Conservation (phyloP, 208 protist genomes). For the Leptomonas seymouri region DNA sequence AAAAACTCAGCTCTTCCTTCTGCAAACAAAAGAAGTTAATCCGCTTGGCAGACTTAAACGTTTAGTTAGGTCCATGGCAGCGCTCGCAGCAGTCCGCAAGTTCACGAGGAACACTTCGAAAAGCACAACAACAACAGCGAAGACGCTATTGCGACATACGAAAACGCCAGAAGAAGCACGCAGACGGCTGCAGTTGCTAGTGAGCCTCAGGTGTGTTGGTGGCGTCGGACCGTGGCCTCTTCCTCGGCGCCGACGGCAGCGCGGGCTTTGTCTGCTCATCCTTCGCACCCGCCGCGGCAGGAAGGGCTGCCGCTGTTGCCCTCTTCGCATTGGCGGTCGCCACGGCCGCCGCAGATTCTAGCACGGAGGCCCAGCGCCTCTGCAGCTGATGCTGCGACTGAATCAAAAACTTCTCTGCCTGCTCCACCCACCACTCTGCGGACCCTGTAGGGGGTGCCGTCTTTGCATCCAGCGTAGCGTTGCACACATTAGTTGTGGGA, state of each 20-base stretch:
- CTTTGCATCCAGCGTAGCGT: background rate
- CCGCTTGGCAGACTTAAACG: background rate
- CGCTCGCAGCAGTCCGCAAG: background rate
- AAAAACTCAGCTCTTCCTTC: too few species aligned
- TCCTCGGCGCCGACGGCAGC: background rate
- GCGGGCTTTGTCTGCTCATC: background rate
- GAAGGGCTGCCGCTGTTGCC: background rate
- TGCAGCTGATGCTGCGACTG: slow-evolving; percentile 56
- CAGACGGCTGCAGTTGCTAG: too few species aligned
- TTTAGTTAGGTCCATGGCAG: background rate
- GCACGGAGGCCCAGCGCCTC: slow-evolving; percentile 55
- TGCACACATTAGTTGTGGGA: background rate
- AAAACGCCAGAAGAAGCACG: too few species aligned
- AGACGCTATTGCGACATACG: too few species aligned
- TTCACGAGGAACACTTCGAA: too few species aligned
- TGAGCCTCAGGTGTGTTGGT: too few species aligned
- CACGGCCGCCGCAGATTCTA: slow-evolving; percentile 35
- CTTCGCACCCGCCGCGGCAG: background rate
- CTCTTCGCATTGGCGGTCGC: slow-evolving; percentile 16
- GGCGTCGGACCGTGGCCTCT: too few species aligned
- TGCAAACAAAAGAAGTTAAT: background rate
- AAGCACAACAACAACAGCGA: too few species aligned
- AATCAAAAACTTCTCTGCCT: slow-evolving; percentile 44
- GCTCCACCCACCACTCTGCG: slow-evolving; percentile 61
- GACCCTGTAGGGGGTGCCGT: background rate